Percentiles rank a stretch among this genome's conserved stretches.
phyloP scores from a whole-genome alignment of 306 rosid species.

The Alnus glutinosa region DNA sequence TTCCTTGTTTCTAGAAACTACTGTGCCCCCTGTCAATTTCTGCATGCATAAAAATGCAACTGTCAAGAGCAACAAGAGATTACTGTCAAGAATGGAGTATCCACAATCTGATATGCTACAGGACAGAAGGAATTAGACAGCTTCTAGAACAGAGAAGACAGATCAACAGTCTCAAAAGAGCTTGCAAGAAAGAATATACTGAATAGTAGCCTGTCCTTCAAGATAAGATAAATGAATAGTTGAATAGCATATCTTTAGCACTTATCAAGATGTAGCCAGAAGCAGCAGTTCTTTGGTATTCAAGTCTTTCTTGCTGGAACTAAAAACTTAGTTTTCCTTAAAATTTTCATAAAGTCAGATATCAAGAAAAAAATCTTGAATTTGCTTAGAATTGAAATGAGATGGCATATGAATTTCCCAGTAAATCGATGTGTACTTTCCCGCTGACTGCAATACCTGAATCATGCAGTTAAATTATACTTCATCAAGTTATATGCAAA shows the following conservation, averaged over 20 bases:
- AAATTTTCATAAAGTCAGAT: neutral
- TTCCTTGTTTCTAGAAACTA: slow-evolving; percentile 94
- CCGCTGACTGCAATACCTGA: neutral
- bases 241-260: neutral
- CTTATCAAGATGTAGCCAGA: neutral
- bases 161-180: slow-evolving; percentile 9
- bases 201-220: slow-evolving; percentile 4
- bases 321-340: neutral
- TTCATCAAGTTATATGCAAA: neutral
- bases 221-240: slow-evolving; percentile 10
- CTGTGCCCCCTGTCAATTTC: slow-evolving; percentile 87
- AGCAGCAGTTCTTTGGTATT: slow-evolving; percentile 1
- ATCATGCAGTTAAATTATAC: neutral
- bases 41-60: slow-evolving; percentile 47
- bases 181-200: slow-evolving; percentile 17
- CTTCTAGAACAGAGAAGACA: slow-evolving; percentile 11
- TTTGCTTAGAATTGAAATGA: neutral
- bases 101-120: slow-evolving; percentile 22
- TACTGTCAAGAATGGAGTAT: neutral
- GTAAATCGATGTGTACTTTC: neutral
- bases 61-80: slow-evolving; percentile 28
- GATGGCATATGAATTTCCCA: neutral
- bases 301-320: neutral
- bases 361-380: neutral
- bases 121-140: neutral